Evolutionary conservation across 495 filamentous ascomycete genomes (phyloP).

Genomic region (Hypoxylon perforatum): DNA sequence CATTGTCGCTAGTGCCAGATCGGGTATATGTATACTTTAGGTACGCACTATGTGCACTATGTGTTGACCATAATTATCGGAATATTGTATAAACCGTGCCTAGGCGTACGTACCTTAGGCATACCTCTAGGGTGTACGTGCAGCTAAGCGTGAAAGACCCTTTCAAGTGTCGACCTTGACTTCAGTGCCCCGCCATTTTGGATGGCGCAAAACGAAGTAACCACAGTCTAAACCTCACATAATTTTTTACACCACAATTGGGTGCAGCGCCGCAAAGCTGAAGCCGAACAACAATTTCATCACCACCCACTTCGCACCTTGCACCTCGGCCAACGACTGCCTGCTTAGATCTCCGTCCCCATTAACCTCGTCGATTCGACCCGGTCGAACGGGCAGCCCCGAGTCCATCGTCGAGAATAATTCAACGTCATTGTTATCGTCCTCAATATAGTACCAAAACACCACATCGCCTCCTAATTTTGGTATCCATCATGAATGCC

Average conservation of each 20-base stretch:
- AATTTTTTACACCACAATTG: conserved; percentile 42
- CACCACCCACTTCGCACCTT: too few relatives aligned
- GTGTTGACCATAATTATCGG: neutral
- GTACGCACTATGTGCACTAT: too few relatives aligned
- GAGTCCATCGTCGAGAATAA: conserved; percentile 23
- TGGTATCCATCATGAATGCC: conserved; percentile 79
- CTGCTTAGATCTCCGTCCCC: neutral
- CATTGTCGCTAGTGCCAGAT: too few relatives aligned
- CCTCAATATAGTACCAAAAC: conserved; percentile 6
- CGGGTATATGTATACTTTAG: too few relatives aligned
- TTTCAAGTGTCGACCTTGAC: neutral
- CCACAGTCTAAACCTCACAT: conserved; percentile 36
- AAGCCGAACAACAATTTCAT: conserved; percentile 36
- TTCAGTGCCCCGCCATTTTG: conserved; percentile 40
- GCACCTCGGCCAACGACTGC: conserved; percentile 24
- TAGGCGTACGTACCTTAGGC: neutral
- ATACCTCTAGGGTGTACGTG: neutral
- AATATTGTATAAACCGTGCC: neutral
- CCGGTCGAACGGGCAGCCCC: conserved; percentile 29
- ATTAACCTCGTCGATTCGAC: conserved; percentile 26
- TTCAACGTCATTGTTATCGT: conserved; percentile 23
- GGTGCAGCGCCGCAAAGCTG: conserved; percentile 26
- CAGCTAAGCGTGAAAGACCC: neutral
- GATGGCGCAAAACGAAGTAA: conserved; percentile 42
- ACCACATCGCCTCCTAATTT: conserved; percentile 1